Conservation (phyloP, 768 basidiomycete genomes). For the Pleurotus djamor region DNA sequence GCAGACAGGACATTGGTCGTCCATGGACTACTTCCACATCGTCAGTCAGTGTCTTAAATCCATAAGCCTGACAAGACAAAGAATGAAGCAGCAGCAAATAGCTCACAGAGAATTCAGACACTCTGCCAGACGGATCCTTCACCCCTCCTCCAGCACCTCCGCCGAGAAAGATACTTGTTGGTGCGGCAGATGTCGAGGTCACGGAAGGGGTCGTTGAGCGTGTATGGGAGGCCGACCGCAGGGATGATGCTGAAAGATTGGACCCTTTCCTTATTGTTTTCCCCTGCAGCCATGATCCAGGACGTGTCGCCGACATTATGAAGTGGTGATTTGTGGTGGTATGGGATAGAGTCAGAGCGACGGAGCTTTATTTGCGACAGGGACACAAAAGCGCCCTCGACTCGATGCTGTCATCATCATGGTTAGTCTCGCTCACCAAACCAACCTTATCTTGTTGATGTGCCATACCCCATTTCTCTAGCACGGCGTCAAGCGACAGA, state of each 20-base stretch:
- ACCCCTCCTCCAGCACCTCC: slow-evolving; percentile 61
- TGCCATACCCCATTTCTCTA: slow-evolving; percentile 21
- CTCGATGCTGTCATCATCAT: slow-evolving; percentile 9
- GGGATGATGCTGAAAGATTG: slow-evolving; percentile 31
- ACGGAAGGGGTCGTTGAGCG: slow-evolving; percentile 53
- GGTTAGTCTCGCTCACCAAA: slow-evolving; percentile 14
- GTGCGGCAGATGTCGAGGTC: slow-evolving; percentile 42
- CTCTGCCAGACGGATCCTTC: slow-evolving; percentile 83
- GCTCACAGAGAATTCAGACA: slow-evolving; percentile 77
- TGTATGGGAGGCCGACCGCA: slow-evolving; percentile 29
- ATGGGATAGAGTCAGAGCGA: too few species aligned
- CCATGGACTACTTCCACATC: slow-evolving; percentile 57
- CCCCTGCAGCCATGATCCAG: slow-evolving; percentile 65
- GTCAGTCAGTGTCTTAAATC: background rate
- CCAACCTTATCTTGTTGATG: background rate
- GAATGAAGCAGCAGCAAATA: background rate
- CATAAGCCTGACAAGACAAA: background rate
- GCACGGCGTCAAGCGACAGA: slow-evolving; percentile 75
- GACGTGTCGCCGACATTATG: slow-evolving; percentile 24
- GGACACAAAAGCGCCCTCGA: background rate
- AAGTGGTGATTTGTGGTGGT: too few species aligned
- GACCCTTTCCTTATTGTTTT: slow-evolving; percentile 74
- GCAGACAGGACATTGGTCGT: slow-evolving; percentile 96
- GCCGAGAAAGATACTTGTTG: slow-evolving; percentile 55
- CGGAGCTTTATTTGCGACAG: too few species aligned